These are phyloP conservation scores for Quillaja saponaria DNA, from an alignment of 306 rosid species.

Conservation along the genomic window DNA sequence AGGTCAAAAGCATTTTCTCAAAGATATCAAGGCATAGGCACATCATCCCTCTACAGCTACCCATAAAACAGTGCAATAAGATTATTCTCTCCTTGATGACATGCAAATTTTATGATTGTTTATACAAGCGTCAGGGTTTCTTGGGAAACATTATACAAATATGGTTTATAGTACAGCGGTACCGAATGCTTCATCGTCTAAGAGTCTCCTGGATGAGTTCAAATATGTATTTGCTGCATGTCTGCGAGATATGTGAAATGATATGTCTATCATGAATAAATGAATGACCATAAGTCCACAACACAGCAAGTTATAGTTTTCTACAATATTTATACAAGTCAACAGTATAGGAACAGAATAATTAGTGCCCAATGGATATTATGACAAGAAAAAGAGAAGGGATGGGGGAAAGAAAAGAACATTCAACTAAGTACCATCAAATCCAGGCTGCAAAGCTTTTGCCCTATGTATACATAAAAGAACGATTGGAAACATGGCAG, in stretches of 20 bases:
- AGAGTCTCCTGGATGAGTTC: conserved; percentile 25
- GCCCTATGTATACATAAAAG: conserved; percentile 49
- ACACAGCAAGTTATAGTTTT: conserved; percentile 31
- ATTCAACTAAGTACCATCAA: conserved; percentile 65
- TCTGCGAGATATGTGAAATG: conserved; percentile 23
- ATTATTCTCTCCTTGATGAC: not conserved
- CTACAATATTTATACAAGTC: conserved; percentile 52
- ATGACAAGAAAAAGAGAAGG: conserved; percentile 9
- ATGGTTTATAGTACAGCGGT: not conserved
- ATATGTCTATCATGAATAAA: conserved; percentile 6
- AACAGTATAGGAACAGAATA: conserved; percentile 4
- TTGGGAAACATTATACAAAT: conserved; percentile 28
- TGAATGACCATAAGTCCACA: conserved; percentile 17
- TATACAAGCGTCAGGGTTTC: not conserved
- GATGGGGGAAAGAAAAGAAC: conserved; percentile 1
- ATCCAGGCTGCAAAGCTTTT: conserved; percentile 80
- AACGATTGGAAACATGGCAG: conserved; percentile 17
- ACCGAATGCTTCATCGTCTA: conserved; percentile 25
- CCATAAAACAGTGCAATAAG: not conserved
- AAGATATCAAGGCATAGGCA: conserved; percentile 17
- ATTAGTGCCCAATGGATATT: conserved; percentile 15
- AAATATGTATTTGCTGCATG: conserved; percentile 3
- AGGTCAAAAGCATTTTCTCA: not conserved
- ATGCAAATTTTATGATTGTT: conserved; percentile 19
- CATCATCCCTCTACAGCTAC: not conserved